phyloP scores from a whole-genome alignment of 208 protist species.

The Trypanosoma congolense region DNA sequence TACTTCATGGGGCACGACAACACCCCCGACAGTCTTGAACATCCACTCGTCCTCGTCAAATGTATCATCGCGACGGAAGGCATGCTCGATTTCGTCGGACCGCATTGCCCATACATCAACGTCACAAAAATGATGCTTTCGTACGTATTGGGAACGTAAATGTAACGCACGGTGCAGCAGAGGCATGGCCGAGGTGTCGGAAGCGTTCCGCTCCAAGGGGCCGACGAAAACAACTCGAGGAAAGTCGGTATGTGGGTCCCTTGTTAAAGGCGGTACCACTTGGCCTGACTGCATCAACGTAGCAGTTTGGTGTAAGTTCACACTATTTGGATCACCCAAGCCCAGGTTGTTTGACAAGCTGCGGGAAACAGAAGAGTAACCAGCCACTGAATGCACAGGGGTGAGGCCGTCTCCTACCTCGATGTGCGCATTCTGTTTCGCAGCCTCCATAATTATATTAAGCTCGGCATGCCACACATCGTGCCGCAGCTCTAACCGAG shows the following conservation, averaged over 20 bases:
- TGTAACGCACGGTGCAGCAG: constrained; percentile 69
- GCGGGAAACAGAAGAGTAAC: neutral
- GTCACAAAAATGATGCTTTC: constrained; percentile 12
- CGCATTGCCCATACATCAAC: constrained; percentile 8
- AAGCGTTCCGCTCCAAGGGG: constrained; percentile 63
- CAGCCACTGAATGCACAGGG: too few relatives aligned
- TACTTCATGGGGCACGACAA: constrained; percentile 84
- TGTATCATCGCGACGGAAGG: constrained; percentile 31
- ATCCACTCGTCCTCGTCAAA: constrained; percentile 89
- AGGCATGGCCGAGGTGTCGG: constrained; percentile 54
- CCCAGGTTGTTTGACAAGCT: neutral
- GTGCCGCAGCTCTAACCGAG: constrained; percentile 63
- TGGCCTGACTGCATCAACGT: constrained; percentile 8
- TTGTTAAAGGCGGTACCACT: constrained; percentile 57
- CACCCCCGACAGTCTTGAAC: constrained; percentile 87
- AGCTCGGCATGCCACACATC: constrained; percentile 70
- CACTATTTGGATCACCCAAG: neutral
- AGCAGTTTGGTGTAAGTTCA: neutral
- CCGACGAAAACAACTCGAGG: constrained; percentile 58
- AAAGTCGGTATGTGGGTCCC: constrained; percentile 60
- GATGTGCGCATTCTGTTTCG: neutral
- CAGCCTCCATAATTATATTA: constrained; percentile 16
- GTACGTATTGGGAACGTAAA: constrained; percentile 63
- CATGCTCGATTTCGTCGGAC: constrained; percentile 20
- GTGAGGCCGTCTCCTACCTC: constrained; percentile 1